Percentiles rank a stretch among this genome's conserved stretches.
Evolutionary conservation across 352 stramenopile species (phyloP).

Genomic region (Phytophthora litchii): DNA sequence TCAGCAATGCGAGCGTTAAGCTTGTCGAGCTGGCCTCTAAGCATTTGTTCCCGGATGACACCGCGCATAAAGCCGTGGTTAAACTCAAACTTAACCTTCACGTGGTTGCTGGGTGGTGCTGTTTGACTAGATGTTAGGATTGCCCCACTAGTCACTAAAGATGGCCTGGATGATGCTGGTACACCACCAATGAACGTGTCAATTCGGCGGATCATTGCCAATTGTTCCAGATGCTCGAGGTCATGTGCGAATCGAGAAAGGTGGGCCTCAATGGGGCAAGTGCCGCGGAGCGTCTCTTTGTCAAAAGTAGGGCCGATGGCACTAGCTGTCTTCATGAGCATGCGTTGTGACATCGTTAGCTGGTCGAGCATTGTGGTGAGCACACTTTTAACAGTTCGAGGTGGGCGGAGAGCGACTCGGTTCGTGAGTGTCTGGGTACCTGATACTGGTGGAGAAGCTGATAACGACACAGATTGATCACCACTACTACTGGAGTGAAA

Average conservation of each 20-base stretch:
- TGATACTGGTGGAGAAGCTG: conserved; percentile 13
- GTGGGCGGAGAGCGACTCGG: conserved; percentile 67
- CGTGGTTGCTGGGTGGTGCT: conserved; percentile 27
- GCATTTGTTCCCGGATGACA: conserved; percentile 83
- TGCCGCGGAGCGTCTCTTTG: conserved; percentile 65
- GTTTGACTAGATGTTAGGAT: conserved; percentile 24
- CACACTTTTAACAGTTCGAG: conserved; percentile 84
- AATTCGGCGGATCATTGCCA: conserved; percentile 79
- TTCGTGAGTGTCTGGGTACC: conserved; percentile 62
- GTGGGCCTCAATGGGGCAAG: conserved; percentile 77
- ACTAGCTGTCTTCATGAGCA: conserved; percentile 89
- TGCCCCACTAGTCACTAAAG: conserved; percentile 6
- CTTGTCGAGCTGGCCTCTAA: conserved; percentile 85
- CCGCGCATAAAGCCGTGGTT: conserved; percentile 87
- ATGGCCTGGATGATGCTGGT: conserved; percentile 36
- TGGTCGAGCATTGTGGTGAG: conserved; percentile 85
- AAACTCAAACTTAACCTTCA: conserved; percentile 89
- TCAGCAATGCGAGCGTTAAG: conserved; percentile 71
- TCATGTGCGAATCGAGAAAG: conserved; percentile 70
- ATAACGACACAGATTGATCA: conserved; percentile 21
- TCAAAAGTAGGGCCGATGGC: conserved; percentile 82
- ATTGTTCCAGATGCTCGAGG: conserved; percentile 72
- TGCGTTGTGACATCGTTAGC: conserved; percentile 81
- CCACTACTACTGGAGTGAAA: conserved; percentile 48
- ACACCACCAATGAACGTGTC: conserved; percentile 80